A percentile compares a stretch with the other conserved stretches of the same genome.
phyloP scores from a whole-genome alignment of 805 yeast genomes.

The Maudiozyma pseudohumilis region DNA sequence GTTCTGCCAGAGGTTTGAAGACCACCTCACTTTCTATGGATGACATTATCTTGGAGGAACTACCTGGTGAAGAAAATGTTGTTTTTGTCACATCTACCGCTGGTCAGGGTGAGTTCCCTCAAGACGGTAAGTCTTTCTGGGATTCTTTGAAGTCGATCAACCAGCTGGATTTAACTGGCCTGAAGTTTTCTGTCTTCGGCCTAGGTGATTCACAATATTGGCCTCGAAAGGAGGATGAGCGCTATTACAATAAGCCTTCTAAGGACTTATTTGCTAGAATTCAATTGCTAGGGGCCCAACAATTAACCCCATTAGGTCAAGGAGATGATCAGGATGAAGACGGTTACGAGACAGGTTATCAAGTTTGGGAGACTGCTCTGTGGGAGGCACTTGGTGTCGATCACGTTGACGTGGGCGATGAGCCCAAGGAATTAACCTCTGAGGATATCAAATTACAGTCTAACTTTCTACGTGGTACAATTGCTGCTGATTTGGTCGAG shows the following conservation, averaged over 20 bases:
- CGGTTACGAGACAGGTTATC: slow-evolving; percentile 87
- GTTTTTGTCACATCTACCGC: slow-evolving; percentile 81
- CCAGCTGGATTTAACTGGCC: slow-evolving; percentile 52
- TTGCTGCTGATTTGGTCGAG: slow-evolving; percentile 75
- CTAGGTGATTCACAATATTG: slow-evolving; percentile 91
- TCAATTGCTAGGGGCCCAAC: slow-evolving; percentile 60
- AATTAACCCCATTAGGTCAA: slow-evolving; percentile 64
- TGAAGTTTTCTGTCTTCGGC: slow-evolving; percentile 71
- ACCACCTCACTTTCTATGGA: slow-evolving; percentile 52
- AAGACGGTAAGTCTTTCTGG: slow-evolving; percentile 72
- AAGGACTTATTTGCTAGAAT: slow-evolving; percentile 61
- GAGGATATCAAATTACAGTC: slow-evolving; percentile 91
- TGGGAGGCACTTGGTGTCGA: slow-evolving; percentile 91
- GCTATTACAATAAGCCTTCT: slow-evolving; percentile 87
- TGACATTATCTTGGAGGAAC: slow-evolving; percentile 60
- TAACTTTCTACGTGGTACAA: slow-evolving; percentile 84
- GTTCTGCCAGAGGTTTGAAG: slow-evolving; percentile 60
- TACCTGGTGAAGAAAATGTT: slow-evolving; percentile 50
- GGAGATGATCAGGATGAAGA: slow-evolving; percentile 98
- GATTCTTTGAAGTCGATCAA: slow-evolving; percentile 51
- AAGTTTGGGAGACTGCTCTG: slow-evolving; percentile 70
- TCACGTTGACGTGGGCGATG: slow-evolving; percentile 68
- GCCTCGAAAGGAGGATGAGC: slow-evolving; percentile 95
- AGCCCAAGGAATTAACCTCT: slow-evolving; percentile 87
- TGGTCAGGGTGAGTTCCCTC: slow-evolving; percentile 91